A percentile compares a stretch with the other conserved stretches of the same genome.
These are phyloP conservation scores for Eutrema salsugineum DNA, from an alignment of 441 rosid species.

Conservation along the genomic window DNA sequence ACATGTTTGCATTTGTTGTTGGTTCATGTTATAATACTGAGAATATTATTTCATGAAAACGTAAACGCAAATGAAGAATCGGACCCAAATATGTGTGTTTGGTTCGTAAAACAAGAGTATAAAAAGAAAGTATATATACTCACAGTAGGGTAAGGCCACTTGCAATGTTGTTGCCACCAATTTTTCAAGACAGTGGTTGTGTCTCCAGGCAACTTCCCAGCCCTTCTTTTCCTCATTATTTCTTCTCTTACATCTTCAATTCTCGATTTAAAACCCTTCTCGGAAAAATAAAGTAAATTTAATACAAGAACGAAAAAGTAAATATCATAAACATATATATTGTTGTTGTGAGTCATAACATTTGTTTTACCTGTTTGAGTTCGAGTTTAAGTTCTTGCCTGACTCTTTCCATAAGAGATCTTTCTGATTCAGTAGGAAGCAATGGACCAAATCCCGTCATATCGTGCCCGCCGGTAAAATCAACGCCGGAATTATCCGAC, in stretches of 20 bases:
- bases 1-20: neutral
- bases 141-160: slow-evolving; percentile 99
- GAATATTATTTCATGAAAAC: neutral
- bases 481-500: slow-evolving; percentile 58
- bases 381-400: slow-evolving; percentile 92
- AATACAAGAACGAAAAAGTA: neutral
- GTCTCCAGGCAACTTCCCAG: slow-evolving; percentile 98
- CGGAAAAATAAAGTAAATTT: neutral
- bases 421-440: slow-evolving; percentile 91
- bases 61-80: neutral
- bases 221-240: slow-evolving; percentile 88
- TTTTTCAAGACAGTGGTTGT: slow-evolving; percentile 88
- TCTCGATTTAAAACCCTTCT: slow-evolving; percentile 85
- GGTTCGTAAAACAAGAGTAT: neutral
- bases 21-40: neutral
- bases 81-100: neutral
- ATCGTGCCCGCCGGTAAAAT: slow-evolving; percentile 48
- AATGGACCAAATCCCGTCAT: slow-evolving; percentile 91
- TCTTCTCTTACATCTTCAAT: slow-evolving; percentile 98
- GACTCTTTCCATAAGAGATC: slow-evolving; percentile 97
- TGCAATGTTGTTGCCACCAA: slow-evolving; percentile 98
- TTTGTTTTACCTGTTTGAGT: slow-evolving; percentile 63
- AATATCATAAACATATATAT: neutral
- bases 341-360: neutral
- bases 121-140: slow-evolving; percentile 12